Evolutionary conservation across 2,329 filamentous ascomycete genomes (phyloP).

Genomic region (Trichoderma endophyticum): DNA sequence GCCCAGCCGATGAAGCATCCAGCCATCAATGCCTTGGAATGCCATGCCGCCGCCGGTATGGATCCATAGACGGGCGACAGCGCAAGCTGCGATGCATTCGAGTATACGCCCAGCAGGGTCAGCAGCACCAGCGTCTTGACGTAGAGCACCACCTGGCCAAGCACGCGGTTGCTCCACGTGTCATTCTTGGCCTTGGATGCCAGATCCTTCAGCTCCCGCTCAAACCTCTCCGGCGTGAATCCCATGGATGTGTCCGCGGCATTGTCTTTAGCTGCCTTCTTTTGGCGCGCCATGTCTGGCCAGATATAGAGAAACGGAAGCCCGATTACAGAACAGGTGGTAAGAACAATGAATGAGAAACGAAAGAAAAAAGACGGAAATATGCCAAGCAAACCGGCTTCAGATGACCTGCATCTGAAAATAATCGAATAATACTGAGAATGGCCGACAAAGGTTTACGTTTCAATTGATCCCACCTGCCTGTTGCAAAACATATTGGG

Average conservation of each 20-base stretch:
- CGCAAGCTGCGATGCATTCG: conserved; percentile 69
- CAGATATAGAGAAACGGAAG: background rate
- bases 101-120: conserved; percentile 52
- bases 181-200: conserved; percentile 41
- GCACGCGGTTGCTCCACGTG: conserved; percentile 32
- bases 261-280: background rate
- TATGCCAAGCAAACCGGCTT: conserved; percentile 19
- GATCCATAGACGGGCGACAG: conserved; percentile 87
- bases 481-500: background rate
- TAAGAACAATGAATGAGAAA: background rate
- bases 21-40: conserved; percentile 62
- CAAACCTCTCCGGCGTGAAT: conserved; percentile 51
- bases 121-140: conserved; percentile 31
- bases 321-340: background rate
- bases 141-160: conserved; percentile 41
- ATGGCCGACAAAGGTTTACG: conserved; percentile 18
- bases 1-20: conserved; percentile 71
- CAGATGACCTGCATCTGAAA: conserved; percentile 35
- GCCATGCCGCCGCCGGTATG: conserved; percentile 71
- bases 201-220: conserved; percentile 51
- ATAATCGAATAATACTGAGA: conserved; percentile 17
- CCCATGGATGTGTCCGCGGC: conserved; percentile 26
- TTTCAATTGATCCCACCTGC: conserved; percentile 15
- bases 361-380: background rate
- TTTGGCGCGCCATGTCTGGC: background rate